Evolutionary conservation across 148 eudicot genomes (phyloP), one percentile per base, ranked within the genome.

Genomic region (Simmondsia chinensis): DNA sequence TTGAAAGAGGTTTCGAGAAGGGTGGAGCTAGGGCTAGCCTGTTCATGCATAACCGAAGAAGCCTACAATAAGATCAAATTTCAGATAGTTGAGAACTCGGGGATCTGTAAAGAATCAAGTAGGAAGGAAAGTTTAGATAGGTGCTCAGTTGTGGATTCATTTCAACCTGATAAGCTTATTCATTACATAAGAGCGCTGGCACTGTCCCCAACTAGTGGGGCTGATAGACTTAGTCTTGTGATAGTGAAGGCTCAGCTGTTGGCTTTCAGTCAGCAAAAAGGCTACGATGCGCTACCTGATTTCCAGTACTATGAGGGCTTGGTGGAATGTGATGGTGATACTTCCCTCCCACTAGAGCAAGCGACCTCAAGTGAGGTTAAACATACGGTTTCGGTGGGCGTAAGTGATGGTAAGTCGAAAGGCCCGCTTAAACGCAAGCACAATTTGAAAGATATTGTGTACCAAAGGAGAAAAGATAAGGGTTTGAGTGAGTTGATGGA

Each of bases 1-100:
- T 60, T 88, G 65, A 80, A 51, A 39, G 96, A 88, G 60, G 91
- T 88, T 57, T 77, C 79, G 2, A 73, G 96, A 57, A 71, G 96
- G 57, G 59, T 73, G 22, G 74, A 80, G 69, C 57, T 83, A 56
- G 96, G 96, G 20, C 60, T 88, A 53, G 64, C 86, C 6, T 88
- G 96, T 58, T 72, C 80, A 57, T 88, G 96, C 49, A 59, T 75
- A 46, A 71, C 75, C 25, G 64, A 80, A 50, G 79, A 71, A 13
- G 64, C 51, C 16, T 57, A 55, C 46, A 67, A 54, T 7, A 63
- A 56, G 49, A 68, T 88, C 50, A 82, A 69, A 52, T 72, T 23
- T 59, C 94, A 88, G 65, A 56, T 56, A 54, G 71, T 83, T 32
- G 83, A 88, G 39, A 88, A 83, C 32, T 39, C 81, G 16, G 96